Base-by-base conservation (phyloP, 2,329 filamentous ascomycete genomes). In the Sporothrix globosa region DNA sequence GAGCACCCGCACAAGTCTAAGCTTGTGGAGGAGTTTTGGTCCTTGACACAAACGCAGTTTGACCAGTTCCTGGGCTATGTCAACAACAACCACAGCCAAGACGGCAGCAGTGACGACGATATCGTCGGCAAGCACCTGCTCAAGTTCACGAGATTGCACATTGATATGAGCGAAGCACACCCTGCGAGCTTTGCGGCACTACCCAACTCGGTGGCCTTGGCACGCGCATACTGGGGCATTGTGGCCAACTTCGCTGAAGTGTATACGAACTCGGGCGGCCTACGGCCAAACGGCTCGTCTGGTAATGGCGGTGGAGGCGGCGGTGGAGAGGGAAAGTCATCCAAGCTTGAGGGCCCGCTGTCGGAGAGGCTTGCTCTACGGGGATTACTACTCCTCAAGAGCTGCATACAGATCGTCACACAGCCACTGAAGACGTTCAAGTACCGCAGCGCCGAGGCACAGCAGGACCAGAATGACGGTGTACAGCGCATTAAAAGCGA, bases 91-190 rank as follows among this genome's bases (percentile, higher is more conserved):
- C 83, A 85, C 54, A 84, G 54, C 34, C 34, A 48, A 21, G 54
- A 17, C 34, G 50, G 11, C 41, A 41, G 10, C 27, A 46, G n/a
- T 11, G 54, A 44, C 48, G 34, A 46, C 56, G 39, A 50, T 10
- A 52, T 91, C 30, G 82, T 97, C n/a, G 91, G 92, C 74, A 96
- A 93, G 77, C 94, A 97, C 77, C 83, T 97, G 2, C 81, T 97
- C 54, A 94, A 98, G 77, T 90, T 98, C 66, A 90, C 94, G 3
- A 99, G 98, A 80, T 83, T 99, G 3, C 96, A 98, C 78, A 85
- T 96, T 52, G 90, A 93, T 70, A 95, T 98, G 90, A 89, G 92
- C 1, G 88, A 88, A 66, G 82, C 84, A 5, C 93, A 97, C 78
- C 89, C 94, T 1, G 90, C 91, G 3, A 92, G 93, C 69, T 98